Conservation (phyloP, 2,329 filamentous ascomycete species). For the Chlorencoelia australis region DNA sequence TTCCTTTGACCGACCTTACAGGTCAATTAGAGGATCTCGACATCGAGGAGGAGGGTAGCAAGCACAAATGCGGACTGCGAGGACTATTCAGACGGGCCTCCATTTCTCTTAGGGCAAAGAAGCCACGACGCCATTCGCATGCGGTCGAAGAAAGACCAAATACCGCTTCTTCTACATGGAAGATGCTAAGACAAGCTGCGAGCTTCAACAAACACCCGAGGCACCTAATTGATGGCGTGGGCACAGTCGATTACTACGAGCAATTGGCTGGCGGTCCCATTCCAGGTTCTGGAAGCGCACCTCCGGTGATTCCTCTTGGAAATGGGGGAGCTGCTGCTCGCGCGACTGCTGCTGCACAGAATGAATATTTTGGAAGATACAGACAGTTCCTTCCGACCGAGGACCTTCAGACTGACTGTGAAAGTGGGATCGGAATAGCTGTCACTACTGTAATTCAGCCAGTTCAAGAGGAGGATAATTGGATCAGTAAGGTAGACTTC, state of each 20-base stretch:
- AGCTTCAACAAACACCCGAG: slow-evolving; percentile 25
- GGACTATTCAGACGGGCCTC: slow-evolving; percentile 25
- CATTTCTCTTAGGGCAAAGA: slow-evolving; percentile 21
- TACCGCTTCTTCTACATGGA: slow-evolving; percentile 19
- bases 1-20: no score
- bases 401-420: slow-evolving; percentile 38
- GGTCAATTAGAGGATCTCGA: no score
- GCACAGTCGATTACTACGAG: slow-evolving; percentile 13
- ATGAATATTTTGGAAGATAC: slow-evolving; percentile 35
- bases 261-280: slow-evolving; percentile 16
- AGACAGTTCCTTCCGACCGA: slow-evolving; percentile 33
- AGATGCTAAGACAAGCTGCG: slow-evolving; percentile 23
- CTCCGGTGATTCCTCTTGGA: slow-evolving; percentile 50
- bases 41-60: no score
- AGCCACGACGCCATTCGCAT: slow-evolving; percentile 22
- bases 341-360: slow-evolving; percentile 47
- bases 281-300: slow-evolving; percentile 36
- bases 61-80: no score
- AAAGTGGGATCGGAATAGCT: slow-evolving; percentile 55
- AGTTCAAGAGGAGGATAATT: slow-evolving; percentile 29
- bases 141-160: slow-evolving; percentile 18
- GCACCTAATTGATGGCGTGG: slow-evolving; percentile 12
- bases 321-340: slow-evolving; percentile 53
- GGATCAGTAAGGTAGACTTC: slow-evolving; percentile 48
- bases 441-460: slow-evolving; percentile 27